Conservation (phyloP, 768 basidiomycete genomes). For the Collybia sp. region DNA sequence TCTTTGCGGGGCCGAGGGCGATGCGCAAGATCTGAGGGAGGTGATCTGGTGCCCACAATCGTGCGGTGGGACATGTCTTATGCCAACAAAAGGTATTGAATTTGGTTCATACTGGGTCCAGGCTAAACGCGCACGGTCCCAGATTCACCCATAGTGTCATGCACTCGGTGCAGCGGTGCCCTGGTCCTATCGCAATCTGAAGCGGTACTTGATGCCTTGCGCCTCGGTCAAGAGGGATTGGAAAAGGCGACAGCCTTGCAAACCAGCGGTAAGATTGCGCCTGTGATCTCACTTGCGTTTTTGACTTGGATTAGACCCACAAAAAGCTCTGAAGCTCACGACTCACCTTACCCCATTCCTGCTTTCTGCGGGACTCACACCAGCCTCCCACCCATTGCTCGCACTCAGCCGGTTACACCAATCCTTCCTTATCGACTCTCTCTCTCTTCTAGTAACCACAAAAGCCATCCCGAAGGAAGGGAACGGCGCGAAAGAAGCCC, state of each 20-base stretch:
- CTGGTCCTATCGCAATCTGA: conserved; percentile 19
- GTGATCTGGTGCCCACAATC: conserved; percentile 63
- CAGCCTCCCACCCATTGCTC: conserved; percentile 74
- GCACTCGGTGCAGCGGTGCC: no score
- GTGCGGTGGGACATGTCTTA: conserved; percentile 60
- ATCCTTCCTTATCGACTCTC: conserved; percentile 54
- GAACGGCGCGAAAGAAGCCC: conserved; percentile 8
- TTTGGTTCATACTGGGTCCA: no score
- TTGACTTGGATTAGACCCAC: conserved; percentile 40
- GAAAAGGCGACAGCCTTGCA: conserved; percentile 62
- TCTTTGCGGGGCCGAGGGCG: conserved; percentile 36
- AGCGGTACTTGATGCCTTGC: conserved; percentile 55
- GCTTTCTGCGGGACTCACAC: conserved; percentile 49
- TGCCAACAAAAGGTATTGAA: conserved; percentile 54
- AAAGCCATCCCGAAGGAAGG: no score
- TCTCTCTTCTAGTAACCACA: conserved; percentile 29
- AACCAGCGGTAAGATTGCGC: neutral
- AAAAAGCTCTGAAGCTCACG: conserved; percentile 54
- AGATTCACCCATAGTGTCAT: no score
- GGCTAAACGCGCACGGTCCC: no score
- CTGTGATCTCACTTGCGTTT: neutral
- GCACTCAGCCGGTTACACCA: conserved; percentile 69
- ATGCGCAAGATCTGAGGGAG: conserved; percentile 57
- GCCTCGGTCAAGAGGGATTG: conserved; percentile 70
- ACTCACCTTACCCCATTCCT: conserved; percentile 65